Percentiles rank a stretch among this genome's conserved stretches.
Conservation (phyloP, 805 yeast species). For the Candida andamanensis region DNA sequence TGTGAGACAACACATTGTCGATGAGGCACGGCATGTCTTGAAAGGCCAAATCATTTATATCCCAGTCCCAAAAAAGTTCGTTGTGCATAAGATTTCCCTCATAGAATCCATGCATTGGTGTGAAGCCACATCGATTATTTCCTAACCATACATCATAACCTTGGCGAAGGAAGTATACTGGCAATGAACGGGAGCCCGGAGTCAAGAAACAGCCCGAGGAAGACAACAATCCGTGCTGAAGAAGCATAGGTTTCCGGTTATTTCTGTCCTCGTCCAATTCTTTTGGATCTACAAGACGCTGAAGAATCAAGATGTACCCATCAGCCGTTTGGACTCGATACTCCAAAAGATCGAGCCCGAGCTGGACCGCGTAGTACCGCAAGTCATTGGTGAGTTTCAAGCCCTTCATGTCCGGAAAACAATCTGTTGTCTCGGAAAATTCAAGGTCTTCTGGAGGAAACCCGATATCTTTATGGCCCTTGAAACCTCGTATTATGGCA, state of each 20-base stretch:
- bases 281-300: slow-evolving; percentile 53
- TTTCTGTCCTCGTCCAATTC: slow-evolving; percentile 25
- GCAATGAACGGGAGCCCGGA: slow-evolving; percentile 75
- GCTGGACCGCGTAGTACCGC: slow-evolving; percentile 59
- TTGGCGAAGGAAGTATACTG: slow-evolving; percentile 44
- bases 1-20: slow-evolving; percentile 47
- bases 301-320: slow-evolving; percentile 67
- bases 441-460: slow-evolving; percentile 16
- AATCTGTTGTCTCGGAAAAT: slow-evolving; percentile 14
- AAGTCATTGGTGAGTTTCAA: slow-evolving; percentile 43
- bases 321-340: slow-evolving; percentile 67
- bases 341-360: slow-evolving; percentile 56
- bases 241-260: slow-evolving; percentile 55
- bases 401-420: slow-evolving; percentile 29
- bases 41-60: slow-evolving; percentile 73
- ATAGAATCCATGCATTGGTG: slow-evolving; percentile 50
- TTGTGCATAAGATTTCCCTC: slow-evolving; percentile 35
- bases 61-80: slow-evolving; percentile 87
- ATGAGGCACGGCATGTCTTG: slow-evolving; percentile 74
- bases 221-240: slow-evolving; percentile 84
- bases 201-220: slow-evolving; percentile 83
- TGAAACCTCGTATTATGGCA: slow-evolving; percentile 17
- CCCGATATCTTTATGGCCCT: slow-evolving; percentile 25
- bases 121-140: slow-evolving; percentile 83
- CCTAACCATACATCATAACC: slow-evolving; percentile 92